Evolutionary conservation across 495 filamentous ascomycete species (phyloP).

Genomic region (Polyplosphaeria fusca): DNA sequence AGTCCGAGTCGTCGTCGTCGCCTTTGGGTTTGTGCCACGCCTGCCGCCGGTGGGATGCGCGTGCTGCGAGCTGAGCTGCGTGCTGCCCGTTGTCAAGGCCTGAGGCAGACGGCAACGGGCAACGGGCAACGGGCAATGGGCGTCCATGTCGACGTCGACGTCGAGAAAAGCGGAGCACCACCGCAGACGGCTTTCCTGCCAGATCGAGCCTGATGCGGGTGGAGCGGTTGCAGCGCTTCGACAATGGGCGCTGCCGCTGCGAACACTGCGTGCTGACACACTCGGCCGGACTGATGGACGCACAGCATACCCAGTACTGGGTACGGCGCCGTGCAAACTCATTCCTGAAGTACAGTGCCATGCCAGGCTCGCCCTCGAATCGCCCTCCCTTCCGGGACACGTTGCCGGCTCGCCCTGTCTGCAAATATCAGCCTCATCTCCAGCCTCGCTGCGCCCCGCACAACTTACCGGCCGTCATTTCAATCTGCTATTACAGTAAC

Average conservation of each 20-base stretch:
- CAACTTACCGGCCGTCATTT: too few relatives aligned
- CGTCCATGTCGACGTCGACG: background rate
- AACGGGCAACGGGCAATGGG: too few relatives aligned
- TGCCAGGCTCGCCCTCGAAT: background rate
- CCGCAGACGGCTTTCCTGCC: conserved; percentile 24
- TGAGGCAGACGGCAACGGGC: too few relatives aligned
- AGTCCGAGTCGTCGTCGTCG: too few relatives aligned
- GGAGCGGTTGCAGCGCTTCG: conserved; percentile 28
- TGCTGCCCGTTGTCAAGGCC: too few relatives aligned
- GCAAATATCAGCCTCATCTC: conserved; percentile 11
- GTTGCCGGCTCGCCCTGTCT: background rate
- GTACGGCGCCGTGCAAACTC: conserved; percentile 20
- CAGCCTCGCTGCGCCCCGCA: background rate
- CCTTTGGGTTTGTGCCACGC: too few relatives aligned
- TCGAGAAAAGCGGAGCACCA: conserved; percentile 1
- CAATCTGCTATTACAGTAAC: too few relatives aligned
- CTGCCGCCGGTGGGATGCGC: too few relatives aligned
- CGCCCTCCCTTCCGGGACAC: background rate
- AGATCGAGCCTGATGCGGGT: conserved; percentile 10
- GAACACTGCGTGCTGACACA: conserved; percentile 27
- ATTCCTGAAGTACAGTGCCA: conserved; percentile 13
- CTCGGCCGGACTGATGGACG: conserved; percentile 13
- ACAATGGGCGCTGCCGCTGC: conserved; percentile 3
- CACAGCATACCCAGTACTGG: too few relatives aligned
- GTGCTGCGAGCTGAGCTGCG: too few relatives aligned